phyloP scores from a whole-genome alignment of 345 rosid genomes.

The Noccaea bulbosa region DNA sequence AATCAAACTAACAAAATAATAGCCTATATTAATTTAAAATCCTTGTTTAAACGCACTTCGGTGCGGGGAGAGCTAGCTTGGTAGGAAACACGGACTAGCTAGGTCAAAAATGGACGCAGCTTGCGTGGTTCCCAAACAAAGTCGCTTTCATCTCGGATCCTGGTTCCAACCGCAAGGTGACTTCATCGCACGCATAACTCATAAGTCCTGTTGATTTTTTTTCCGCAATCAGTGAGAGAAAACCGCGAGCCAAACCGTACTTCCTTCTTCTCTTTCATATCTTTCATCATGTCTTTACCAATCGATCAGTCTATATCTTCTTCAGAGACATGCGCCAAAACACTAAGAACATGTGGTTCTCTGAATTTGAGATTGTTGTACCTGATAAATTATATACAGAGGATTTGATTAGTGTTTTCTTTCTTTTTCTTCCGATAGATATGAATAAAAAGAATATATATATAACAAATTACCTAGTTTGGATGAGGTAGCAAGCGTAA shows the following conservation, averaged over 20 bases:
- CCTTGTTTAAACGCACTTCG: too few species aligned
- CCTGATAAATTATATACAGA: neutral
- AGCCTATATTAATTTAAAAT: too few species aligned
- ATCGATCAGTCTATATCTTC: neutral
- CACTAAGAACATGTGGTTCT: neutral
- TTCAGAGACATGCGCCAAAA: neutral
- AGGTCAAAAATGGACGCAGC: neutral
- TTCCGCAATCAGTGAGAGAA: constrained; percentile 17
- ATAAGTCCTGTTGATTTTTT: neutral
- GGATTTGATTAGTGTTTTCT: neutral
- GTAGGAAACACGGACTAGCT: too few species aligned
- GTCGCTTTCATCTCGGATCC: neutral
- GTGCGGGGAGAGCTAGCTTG: too few species aligned
- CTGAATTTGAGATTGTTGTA: neutral
- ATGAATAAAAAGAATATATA: neutral
- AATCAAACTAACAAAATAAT: too few species aligned
- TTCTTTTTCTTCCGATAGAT: neutral
- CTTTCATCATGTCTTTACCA: constrained; percentile 18
- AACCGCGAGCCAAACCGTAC: neutral
- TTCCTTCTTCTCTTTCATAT: constrained; percentile 26
- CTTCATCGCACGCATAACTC: constrained; percentile 8
- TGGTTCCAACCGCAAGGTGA: constrained; percentile 1
- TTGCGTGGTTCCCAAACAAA: constrained; percentile 1
- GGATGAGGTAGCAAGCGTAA: constrained; percentile 17
- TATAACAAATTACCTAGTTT: neutral